Evolutionary conservation across 148 eudicot genomes (phyloP), one percentile per base, ranked within the genome.

Genomic region (Chenopodium quinoa): DNA sequence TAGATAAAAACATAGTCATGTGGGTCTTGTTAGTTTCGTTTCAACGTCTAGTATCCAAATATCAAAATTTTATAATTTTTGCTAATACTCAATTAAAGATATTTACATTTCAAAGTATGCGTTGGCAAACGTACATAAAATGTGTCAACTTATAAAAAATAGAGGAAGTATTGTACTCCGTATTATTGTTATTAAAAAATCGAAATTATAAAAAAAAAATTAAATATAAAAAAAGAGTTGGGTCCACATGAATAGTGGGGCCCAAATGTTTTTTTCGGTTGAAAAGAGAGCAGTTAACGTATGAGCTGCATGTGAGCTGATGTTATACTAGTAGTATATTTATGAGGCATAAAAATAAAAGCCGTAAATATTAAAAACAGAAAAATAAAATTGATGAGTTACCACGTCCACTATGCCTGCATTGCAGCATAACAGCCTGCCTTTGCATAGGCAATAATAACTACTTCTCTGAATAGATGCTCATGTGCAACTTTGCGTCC

Each of bases 251-350:
- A 4, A 4, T 56, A 56, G 5, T 40, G 68, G 71, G 75, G 5
- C 17, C 75, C 46, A 54, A 54, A 31, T 23, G 19, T n/a, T 22
- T 54, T 54, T 20, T 54, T 54, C 82, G 17, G 76, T 79, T 79
- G 76, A 31, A 56, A 58, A 12, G 44, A 22, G 0, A 58, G 22
- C n/a, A 34, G 71, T 80, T 80, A 80, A 72, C 75, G 80, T 79
- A 69, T 67, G 81, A 32, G 67, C 2, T 79, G 75, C 82, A 80
- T 80, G 78, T 80, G 82, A 80, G 77, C 60, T 79, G 62, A 80
- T 62, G 62, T 71, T 69, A 62, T 31, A 40, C 44, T 40, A 40
- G 44, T 40, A 40, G 44, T 40, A 40, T 40, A 40, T 40, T 40
- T 60, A 58, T 62, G 37, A 58, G 2, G 22, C 54, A 50, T 67